Conservation (phyloP, 1,139 yeast genomes). For the Diutina catenulata region DNA sequence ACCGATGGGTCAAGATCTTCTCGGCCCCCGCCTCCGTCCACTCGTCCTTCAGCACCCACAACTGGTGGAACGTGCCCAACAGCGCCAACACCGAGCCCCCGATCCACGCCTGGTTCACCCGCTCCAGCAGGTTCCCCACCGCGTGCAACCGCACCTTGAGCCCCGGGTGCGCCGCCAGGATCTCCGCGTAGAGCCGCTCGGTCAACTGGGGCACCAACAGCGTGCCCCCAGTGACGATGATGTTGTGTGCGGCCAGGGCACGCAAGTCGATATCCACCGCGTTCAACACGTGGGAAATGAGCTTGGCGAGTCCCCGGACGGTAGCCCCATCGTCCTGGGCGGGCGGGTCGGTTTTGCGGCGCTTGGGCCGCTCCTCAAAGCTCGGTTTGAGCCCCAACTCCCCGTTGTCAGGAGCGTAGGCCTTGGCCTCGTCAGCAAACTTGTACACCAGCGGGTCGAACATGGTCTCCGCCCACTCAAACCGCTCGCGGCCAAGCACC, state of each 20-base stretch:
- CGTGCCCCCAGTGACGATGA: constrained; percentile 84
- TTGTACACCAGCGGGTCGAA: constrained; percentile 49
- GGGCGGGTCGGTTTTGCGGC: constrained; percentile 37
- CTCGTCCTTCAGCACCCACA: constrained; percentile 90
- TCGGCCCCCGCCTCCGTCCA: constrained; percentile 88
- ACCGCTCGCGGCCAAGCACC: constrained; percentile 43
- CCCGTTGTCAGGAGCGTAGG: constrained; percentile 26
- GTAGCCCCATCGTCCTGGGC: constrained; percentile 10
- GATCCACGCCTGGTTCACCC: constrained; percentile 84
- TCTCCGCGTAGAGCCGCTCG: constrained; percentile 67
- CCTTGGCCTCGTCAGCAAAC: constrained; percentile 15
- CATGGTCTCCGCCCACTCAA: constrained; percentile 58
- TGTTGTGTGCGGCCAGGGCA: constrained; percentile 83
- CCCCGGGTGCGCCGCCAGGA: constrained; percentile 74
- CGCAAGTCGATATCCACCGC: constrained; percentile 79
- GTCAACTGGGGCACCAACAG: constrained; percentile 82
- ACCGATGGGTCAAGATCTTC: constrained; percentile 61
- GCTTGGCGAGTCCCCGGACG: constrained; percentile 46
- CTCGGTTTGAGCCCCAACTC: constrained; percentile 23
- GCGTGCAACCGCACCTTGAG: constrained; percentile 82
- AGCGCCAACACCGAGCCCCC: constrained; percentile 92
- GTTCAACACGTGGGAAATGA: constrained; percentile 60
- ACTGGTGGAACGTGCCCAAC: constrained; percentile 91
- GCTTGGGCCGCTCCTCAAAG: constrained; percentile 56
- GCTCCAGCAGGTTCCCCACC: constrained; percentile 73